phyloP scores from a whole-genome alignment of 2,329 filamentous ascomycete genomes.

The Fusarium solani-melongenae region DNA sequence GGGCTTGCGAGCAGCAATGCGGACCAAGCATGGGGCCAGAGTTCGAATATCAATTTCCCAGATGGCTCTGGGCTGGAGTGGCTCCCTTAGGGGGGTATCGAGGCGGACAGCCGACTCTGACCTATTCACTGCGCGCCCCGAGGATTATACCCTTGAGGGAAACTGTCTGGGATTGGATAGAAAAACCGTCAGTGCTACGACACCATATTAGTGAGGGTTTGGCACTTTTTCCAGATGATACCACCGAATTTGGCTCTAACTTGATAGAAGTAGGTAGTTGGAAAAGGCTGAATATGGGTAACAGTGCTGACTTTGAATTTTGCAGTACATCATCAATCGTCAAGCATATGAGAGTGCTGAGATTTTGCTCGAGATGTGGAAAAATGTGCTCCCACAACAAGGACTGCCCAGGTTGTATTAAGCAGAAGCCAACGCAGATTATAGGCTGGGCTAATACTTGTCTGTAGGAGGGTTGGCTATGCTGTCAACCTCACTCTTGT shows the following conservation, averaged over 20 bases:
- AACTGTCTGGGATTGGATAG: accelerated
- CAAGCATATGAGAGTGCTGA: accelerated
- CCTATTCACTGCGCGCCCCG: neutral
- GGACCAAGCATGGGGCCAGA: accelerated
- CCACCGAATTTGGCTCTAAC: accelerated
- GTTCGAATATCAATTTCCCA: slow-evolving; percentile 9
- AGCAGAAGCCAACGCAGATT: accelerated
- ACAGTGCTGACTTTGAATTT: accelerated
- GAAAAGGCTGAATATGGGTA: accelerated
- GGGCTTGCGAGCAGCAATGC: accelerated
- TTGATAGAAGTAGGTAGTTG: neutral
- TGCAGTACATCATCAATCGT: accelerated
- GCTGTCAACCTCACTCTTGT: accelerated
- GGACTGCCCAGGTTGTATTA: slow-evolving; percentile 12
- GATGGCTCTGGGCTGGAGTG: slow-evolving; percentile 23
- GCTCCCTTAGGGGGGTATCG: neutral
- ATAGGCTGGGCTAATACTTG: neutral
- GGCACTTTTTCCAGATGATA: slow-evolving; percentile 15
- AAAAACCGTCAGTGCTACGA: accelerated
- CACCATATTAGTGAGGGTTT: accelerated
- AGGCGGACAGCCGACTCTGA: neutral
- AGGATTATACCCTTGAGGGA: accelerated
- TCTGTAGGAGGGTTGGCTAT: neutral
- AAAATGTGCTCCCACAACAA: slow-evolving; percentile 18
- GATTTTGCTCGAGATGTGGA: slow-evolving; percentile 11